phyloP scores from a whole-genome alignment of 2,329 filamentous ascomycete genomes.

The Gremmenia infestans region DNA sequence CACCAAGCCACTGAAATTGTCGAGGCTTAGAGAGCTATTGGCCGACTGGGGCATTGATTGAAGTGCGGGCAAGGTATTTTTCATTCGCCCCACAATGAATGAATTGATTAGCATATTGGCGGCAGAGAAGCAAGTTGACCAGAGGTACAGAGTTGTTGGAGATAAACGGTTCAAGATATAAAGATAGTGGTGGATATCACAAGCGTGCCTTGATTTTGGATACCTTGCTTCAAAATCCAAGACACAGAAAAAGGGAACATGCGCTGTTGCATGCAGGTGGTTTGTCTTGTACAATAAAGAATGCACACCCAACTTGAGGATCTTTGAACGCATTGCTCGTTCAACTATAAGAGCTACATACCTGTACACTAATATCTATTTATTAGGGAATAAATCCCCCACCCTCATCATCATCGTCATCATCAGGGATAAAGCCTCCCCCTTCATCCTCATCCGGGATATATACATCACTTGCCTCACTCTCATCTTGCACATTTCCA shows the following conservation, averaged over 20 bases:
- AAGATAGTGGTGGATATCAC: no score
- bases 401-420: background rate
- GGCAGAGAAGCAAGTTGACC: no score
- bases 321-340: background rate
- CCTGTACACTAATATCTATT: background rate
- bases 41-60: no score
- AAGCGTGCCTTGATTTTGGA: no score
- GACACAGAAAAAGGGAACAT: background rate
- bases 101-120: no score
- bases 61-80: no score
- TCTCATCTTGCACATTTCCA: constrained; percentile 53
- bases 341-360: background rate
- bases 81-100: no score
- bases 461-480: constrained; percentile 37
- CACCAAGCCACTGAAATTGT: no score
- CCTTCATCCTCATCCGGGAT: constrained; percentile 37
- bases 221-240: no score
- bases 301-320: background rate
- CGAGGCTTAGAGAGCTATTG: no score
- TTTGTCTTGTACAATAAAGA: background rate
- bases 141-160: no score
- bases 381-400: constrained; percentile 11
- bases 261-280: background rate
- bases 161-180: no score
- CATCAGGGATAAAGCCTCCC: constrained; percentile 40